phyloP scores from a whole-genome alignment of 768 basidiomycete species.

The Dentipellis sp. region DNA sequence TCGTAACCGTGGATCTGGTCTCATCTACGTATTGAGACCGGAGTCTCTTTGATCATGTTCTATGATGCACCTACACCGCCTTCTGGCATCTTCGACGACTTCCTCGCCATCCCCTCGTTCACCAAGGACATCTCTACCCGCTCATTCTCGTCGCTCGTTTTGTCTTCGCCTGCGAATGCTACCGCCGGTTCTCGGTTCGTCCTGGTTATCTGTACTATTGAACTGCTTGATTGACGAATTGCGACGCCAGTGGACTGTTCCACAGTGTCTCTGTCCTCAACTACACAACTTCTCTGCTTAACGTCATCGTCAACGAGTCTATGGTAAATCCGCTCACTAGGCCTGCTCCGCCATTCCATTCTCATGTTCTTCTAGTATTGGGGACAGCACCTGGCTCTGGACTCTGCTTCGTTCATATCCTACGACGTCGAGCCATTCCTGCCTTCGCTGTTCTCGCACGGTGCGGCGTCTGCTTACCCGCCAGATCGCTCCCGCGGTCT shows the following conservation, averaged over 20 bases:
- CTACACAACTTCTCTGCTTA: not conserved
- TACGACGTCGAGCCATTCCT: conserved; percentile 10
- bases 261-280: not conserved
- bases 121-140: not conserved
- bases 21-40: not conserved
- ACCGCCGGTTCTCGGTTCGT: not conserved
- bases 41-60: conserved; percentile 7
- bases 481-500: conserved; percentile 13
- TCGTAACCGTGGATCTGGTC: not conserved
- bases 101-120: conserved; percentile 5
- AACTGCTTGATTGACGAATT: not conserved
- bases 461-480: conserved; percentile 9
- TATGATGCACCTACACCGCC: conserved; percentile 16
- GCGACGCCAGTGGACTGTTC: not conserved
- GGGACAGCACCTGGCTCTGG: not conserved
- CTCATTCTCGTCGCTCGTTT: conserved; percentile 4
- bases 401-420: conserved; percentile 1
- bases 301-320: not conserved
- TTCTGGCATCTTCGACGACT: conserved; percentile 13
- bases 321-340: not conserved
- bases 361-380: not conserved
- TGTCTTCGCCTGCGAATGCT: not conserved
- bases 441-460: conserved; percentile 1
- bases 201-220: not conserved
- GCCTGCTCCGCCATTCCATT: not conserved